phyloP scores from a whole-genome alignment of 2,329 filamentous ascomycete genomes.

The Colletotrichum nymphaeae region DNA sequence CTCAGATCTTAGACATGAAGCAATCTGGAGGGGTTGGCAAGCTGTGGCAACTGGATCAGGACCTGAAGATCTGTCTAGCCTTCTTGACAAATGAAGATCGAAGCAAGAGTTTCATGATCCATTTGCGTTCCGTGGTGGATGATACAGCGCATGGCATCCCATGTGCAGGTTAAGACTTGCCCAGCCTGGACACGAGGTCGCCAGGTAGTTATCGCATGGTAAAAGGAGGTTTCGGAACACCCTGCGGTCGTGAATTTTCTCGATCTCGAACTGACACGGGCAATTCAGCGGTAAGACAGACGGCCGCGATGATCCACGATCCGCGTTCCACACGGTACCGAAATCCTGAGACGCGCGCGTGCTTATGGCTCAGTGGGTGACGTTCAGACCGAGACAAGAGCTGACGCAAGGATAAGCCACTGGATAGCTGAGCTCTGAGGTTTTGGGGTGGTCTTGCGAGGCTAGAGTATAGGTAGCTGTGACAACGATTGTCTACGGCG shows the following conservation, averaged over 20 bases:
- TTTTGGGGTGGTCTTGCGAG: not conserved
- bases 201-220: not conserved
- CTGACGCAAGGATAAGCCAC: not conserved
- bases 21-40: not conserved
- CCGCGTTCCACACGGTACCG: not conserved
- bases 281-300: slow-evolving; percentile 2
- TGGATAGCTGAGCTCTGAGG: not conserved
- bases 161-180: no score
- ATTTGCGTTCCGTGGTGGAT: not conserved
- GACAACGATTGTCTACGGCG: not conserved
- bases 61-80: not conserved
- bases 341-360: not conserved
- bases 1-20: slow-evolving; percentile 5
- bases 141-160: not conserved
- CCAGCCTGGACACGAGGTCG: not conserved
- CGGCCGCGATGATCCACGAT: slow-evolving; percentile 1
- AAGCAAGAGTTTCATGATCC: no score
- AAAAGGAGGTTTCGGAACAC: not conserved
- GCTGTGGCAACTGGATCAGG: not conserved
- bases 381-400: not conserved
- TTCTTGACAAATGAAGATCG: not conserved
- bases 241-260: not conserved
- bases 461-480: not conserved
- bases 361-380: not conserved
- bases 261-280: not conserved